Evolutionary conservation across 306 rosid species (phyloP), one percentile per base, ranked within the genome.

Genomic region (Casuarina equisetifolia): DNA sequence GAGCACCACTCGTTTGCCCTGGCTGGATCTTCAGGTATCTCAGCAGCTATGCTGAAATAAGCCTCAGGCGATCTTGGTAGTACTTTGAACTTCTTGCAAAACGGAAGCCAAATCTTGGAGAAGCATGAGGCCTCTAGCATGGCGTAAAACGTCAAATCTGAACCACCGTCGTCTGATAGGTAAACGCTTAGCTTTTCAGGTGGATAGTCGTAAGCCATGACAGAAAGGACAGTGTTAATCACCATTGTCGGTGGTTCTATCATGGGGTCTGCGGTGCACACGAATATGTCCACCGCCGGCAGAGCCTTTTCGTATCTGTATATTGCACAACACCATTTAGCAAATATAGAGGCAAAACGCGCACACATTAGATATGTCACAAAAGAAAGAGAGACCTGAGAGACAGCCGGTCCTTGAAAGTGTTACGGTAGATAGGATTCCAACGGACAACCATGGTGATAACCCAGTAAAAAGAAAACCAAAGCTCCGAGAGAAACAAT

Each of bases 331-430:
- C 15, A 20, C n/a, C 62, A 57, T 4, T 20, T 9, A 57, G 46
- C 20, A 39, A 32, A 20, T 6, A 64, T 52, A 15, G 0, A 10
- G 10, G 69, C 43, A 62, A 8, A 5, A 6, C 8, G 16, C 15
- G 9, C 20, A 64, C 19, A 62, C 12, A 32, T 0, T 2, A 15
- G 1, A 16, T 8, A 64, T 15, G 2, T 38, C 70, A 39, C 5
- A 62, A 62, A 19, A 36, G 44, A 62, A 3, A 62, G 20, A 15
- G n/a, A 51, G n/a, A 64, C 70, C 70, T 40, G 15, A 39, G 70
- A 66, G 76, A 51, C 15, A 72, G 57, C 9, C 76, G 39, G 19
- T 72, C 76, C 38, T 72, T 72, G 76, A 72, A 72, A 72, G 76
- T 72, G 12, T 6, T 3, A 36, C 76, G 64, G 17, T 72, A 52